phyloP scores from a whole-genome alignment of 495 filamentous ascomycete species.

The Opeltia flavorubescens region DNA sequence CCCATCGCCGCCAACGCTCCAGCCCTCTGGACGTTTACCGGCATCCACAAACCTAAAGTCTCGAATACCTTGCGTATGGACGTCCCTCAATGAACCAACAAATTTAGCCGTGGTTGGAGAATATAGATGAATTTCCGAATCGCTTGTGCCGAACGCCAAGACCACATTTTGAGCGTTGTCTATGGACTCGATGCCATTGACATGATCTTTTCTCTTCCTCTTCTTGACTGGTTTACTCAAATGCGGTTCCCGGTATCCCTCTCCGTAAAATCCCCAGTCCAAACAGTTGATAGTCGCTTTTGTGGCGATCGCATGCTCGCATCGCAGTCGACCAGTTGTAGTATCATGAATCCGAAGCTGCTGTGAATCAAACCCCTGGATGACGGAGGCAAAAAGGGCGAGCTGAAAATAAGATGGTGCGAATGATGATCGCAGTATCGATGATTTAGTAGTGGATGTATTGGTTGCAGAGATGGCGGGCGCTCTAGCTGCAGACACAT shows the following conservation, averaged over 20 bases:
- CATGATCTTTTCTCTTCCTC: slow-evolving; percentile 35
- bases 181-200: slow-evolving; percentile 27
- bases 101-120: slow-evolving; percentile 38
- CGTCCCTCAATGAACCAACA: slow-evolving; percentile 33
- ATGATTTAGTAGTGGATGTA: slow-evolving; percentile 30
- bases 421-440: slow-evolving; percentile 38
- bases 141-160: slow-evolving; percentile 40
- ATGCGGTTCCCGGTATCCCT: slow-evolving; percentile 22
- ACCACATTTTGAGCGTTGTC: slow-evolving; percentile 30
- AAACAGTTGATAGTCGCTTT: slow-evolving; percentile 40
- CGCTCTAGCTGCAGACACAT: slow-evolving; percentile 34
- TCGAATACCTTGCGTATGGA: slow-evolving; percentile 38
- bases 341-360: slow-evolving; percentile 47
- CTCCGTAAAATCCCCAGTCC: slow-evolving; percentile 39
- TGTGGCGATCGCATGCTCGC: slow-evolving; percentile 37
- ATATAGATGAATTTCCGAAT: slow-evolving; percentile 39
- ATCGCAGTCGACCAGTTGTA: slow-evolving; percentile 39
- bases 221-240: slow-evolving; percentile 38
- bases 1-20: slow-evolving; percentile 47
- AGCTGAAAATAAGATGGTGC: slow-evolving; percentile 41
- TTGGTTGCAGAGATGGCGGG: slow-evolving; percentile 25
- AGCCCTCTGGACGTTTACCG: slow-evolving; percentile 29
- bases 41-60: slow-evolving; percentile 43
- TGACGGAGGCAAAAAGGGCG: slow-evolving; percentile 44
- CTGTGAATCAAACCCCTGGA: slow-evolving; percentile 44